Evolutionary conservation across 108 stramenopile genomes (phyloP).

Genomic region (Cyclotella sp.): DNA sequence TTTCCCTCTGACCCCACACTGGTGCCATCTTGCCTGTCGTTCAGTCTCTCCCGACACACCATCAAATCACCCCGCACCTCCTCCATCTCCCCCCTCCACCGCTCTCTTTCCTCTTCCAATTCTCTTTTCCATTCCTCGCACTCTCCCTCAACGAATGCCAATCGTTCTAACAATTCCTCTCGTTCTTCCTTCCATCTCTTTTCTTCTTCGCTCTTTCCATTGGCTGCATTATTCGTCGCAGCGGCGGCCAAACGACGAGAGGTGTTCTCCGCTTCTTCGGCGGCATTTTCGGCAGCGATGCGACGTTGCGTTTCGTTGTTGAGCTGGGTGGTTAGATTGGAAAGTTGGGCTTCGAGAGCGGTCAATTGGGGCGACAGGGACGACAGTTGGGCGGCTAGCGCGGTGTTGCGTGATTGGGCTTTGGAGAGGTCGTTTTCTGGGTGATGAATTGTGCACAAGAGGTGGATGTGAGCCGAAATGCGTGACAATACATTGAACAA

Average conservation of each 20-base stretch:
- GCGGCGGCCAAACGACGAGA: conserved; percentile 75
- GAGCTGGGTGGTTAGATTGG: conserved; percentile 64
- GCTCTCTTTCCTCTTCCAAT: conserved; percentile 77
- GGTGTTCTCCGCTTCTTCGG: conserved; percentile 80
- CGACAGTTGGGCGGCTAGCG: conserved; percentile 84
- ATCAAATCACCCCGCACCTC: conserved; percentile 54
- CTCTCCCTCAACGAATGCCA: conserved; percentile 87
- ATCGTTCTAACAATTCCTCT: conserved; percentile 81
- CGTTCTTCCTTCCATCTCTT: conserved; percentile 71
- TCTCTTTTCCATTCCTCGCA: conserved; percentile 81
- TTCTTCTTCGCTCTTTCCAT: conserved; percentile 14
- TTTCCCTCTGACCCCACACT: conserved; percentile 2
- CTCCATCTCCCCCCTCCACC: conserved; percentile 72
- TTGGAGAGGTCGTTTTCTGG: conserved; percentile 84
- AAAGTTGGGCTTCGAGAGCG: conserved; percentile 73
- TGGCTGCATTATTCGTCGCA: conserved; percentile 33
- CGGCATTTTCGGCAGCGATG: conserved; percentile 76
- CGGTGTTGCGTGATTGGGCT: conserved; percentile 82
- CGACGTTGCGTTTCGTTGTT: conserved; percentile 71
- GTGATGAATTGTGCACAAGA: background rate
- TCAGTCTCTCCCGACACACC: conserved; percentile 34
- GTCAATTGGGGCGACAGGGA: conserved; percentile 85
- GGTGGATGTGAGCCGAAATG: background rate
- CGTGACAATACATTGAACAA: background rate
- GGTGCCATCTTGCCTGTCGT: conserved; percentile 28